Base-by-base conservation (phyloP, 257 asterid species). In the Paraleonurus japonicus region DNA sequence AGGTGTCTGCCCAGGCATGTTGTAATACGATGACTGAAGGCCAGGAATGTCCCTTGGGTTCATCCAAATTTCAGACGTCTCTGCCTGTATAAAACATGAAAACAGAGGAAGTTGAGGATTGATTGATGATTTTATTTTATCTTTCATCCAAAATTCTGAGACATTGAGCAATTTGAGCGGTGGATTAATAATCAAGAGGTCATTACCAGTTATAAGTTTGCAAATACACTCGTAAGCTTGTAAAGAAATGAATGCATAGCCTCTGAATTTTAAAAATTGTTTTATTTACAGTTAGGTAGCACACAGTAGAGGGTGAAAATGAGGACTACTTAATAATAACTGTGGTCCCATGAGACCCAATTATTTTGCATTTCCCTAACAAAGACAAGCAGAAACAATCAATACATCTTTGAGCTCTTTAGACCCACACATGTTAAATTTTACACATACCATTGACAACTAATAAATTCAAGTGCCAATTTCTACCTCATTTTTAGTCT, bases 21-120 rank as follows among this genome's bases (percentile, higher is more conserved):
- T 89, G 85, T 89, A 89, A 68, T 88, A 91, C 3, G 99, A 86
- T 2, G 99, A 85, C 74, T 88, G 99, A 81, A 94, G 11, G 32
- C 81, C 73, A 37, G 93, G 75, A 76, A 76, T 62, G 61, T 94
- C 99, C 80, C 97, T 81, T 27, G 88, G 85, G 80, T 78, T 91
- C 96, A 91, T 83, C 99, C 99, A 94, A 28, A 95, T 84, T 71
- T 92, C 99, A 17, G 99, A 88, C 51, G 99, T 87, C 86, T 95
- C 99, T 1, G 92, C 95, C 99, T 94, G 87, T 26, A 60, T 33
- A 23, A 7, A 33, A 58, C 35, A 58, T 37, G 20, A 58, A 35
- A 28, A 35, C n/a, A 15, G 33, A 66, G 23, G 9, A 33, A 23
- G 35, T 1, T 58, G 1, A 58, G 53, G 75, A 70, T 22, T 8